phyloP scores from a whole-genome alignment of 805 yeast genomes.

The Metschnikowia matae region DNA sequence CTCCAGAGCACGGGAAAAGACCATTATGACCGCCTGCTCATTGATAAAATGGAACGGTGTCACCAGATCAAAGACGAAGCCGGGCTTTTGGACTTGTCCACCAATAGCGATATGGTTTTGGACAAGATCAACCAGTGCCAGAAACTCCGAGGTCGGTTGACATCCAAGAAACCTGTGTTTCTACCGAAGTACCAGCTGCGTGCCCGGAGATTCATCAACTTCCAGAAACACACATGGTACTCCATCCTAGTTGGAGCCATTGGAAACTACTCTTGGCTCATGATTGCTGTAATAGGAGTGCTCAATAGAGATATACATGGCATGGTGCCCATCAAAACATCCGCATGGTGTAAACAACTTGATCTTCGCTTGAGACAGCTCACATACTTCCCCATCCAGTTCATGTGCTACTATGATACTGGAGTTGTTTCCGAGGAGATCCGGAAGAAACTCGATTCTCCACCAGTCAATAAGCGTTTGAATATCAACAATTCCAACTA shows the following conservation, averaged over 20 bases:
- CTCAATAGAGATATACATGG: constrained; percentile 26
- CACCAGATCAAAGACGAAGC: neutral
- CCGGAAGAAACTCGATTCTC: constrained; percentile 36
- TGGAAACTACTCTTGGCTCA: neutral
- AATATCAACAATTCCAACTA: constrained; percentile 50
- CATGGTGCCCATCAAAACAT: constrained; percentile 35
- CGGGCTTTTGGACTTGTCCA: constrained; percentile 9
- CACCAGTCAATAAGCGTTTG: constrained; percentile 32
- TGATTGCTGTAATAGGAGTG: constrained; percentile 14
- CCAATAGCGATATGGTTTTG: constrained; percentile 27
- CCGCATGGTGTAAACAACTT: constrained; percentile 71
- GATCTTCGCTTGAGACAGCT: constrained; percentile 75
- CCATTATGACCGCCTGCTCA: neutral
- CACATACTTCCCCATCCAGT: constrained; percentile 76
- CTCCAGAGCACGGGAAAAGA: constrained; percentile 45
- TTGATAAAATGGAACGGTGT: constrained; percentile 5
- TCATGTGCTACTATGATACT: constrained; percentile 50
- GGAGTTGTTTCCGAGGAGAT: constrained; percentile 31
- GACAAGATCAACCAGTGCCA: constrained; percentile 33
- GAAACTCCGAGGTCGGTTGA: constrained; percentile 5
- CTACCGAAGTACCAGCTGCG: neutral
- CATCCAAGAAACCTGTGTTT: neutral
- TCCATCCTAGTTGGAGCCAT: neutral
- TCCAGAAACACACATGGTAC: constrained; percentile 2
- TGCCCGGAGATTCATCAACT: neutral